phyloP scores from a whole-genome alignment of 768 basidiomycete genomes.

The Hemileccinum rubropunctum region DNA sequence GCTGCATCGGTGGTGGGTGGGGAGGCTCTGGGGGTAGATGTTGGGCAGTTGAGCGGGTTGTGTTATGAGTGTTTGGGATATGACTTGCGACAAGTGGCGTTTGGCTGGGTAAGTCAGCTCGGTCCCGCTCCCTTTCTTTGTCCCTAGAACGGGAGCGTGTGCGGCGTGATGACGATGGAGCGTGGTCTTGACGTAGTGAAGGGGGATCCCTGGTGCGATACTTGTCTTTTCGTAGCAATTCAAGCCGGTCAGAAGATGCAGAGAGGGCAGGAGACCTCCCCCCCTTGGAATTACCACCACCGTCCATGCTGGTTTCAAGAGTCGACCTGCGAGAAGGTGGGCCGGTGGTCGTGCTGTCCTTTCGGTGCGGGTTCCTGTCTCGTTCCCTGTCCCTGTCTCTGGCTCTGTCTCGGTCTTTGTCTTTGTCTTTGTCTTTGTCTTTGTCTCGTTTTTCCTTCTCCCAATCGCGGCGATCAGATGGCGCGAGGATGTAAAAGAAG shows the following conservation, averaged over 20 bases:
- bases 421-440: slow-evolving; percentile 3
- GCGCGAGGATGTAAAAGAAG: slow-evolving; percentile 20
- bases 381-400: not conserved
- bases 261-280: slow-evolving; percentile 27
- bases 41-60: not conserved
- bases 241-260: slow-evolving; percentile 25
- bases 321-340: slow-evolving; percentile 16
- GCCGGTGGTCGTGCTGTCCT: slow-evolving; percentile 10
- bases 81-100: slow-evolving; percentile 1
- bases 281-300: slow-evolving; percentile 7
- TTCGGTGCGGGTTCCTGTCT: slow-evolving; percentile 17
- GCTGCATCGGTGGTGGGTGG: slow-evolving; percentile 16
- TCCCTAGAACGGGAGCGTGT: slow-evolving; percentile 14
- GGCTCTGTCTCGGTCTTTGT: not conserved
- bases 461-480: slow-evolving; percentile 14
- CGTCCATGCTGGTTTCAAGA: slow-evolving; percentile 7
- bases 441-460: slow-evolving; percentile 12
- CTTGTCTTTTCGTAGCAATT: slow-evolving; percentile 18
- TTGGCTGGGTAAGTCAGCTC: not conserved
- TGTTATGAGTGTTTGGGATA: not conserved
- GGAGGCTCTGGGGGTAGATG: slow-evolving; percentile 15
- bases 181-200: slow-evolving; percentile 7
- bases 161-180: slow-evolving; percentile 2
- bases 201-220: not conserved
- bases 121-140: slow-evolving; percentile 5